These are phyloP conservation scores for Dothiorella sarmentorum DNA, from an alignment of 2,329 filamentous ascomycete genomes.

Conservation along the genomic window DNA sequence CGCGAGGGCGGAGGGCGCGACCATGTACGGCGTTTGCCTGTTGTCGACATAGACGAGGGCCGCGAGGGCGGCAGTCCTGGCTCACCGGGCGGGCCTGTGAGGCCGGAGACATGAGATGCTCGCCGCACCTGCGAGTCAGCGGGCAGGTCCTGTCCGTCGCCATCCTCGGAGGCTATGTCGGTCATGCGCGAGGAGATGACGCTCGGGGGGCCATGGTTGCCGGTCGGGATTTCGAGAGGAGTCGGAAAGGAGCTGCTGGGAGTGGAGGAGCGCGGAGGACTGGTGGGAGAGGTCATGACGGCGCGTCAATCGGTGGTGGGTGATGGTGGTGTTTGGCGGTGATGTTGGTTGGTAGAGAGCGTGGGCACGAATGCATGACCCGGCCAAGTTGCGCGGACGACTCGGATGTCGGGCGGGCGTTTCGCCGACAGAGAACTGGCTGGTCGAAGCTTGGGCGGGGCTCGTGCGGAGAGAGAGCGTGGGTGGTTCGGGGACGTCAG, in stretches of 20 bases:
- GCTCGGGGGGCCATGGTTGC: constrained; percentile 23
- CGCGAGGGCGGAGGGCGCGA: constrained; percentile 56
- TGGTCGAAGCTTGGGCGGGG: neutral
- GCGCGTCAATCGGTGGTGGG: constrained; percentile 21
- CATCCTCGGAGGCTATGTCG: constrained; percentile 54
- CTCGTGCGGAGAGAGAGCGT: constrained; percentile 15
- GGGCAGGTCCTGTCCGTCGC: constrained; percentile 32
- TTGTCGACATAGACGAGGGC: constrained; percentile 42
- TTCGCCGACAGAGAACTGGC: neutral
- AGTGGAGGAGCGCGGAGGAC: constrained; percentile 29
- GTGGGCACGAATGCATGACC: constrained; percentile 16
- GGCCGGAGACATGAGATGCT: constrained; percentile 35
- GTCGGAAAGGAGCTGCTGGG: constrained; percentile 21
- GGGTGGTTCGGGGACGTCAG: constrained; percentile 6
- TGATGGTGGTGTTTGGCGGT: constrained; percentile 23
- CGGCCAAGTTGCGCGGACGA: neutral
- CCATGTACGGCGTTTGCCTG: constrained; percentile 47
- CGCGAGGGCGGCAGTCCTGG: constrained; percentile 47
- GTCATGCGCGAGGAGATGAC: constrained; percentile 50
- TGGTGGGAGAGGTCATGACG: constrained; percentile 26
- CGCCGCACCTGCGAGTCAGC: constrained; percentile 25
- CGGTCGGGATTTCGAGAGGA: constrained; percentile 21
- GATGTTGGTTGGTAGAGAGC: constrained; percentile 17
- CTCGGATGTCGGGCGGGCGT: constrained; percentile 1
- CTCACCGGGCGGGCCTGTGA: constrained; percentile 47